A percentile compares a stretch with the other conserved stretches of the same genome.
phyloP scores from a whole-genome alignment of 495 filamentous ascomycete genomes.

The Friedmanniomyces simplex region DNA sequence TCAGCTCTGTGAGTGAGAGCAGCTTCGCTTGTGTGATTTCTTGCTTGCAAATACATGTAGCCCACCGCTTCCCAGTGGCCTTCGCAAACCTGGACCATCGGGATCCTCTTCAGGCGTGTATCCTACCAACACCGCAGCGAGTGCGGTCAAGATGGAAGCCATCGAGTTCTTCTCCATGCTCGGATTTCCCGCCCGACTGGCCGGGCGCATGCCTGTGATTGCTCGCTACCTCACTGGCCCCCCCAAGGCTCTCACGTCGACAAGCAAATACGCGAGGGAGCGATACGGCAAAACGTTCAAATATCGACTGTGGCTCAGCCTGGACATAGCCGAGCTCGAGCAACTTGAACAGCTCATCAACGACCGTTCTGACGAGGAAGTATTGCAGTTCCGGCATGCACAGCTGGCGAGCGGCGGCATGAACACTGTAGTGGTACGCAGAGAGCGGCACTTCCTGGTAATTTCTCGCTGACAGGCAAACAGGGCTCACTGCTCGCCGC shows the following conservation, averaged over 20 bases:
- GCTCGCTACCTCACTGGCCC: not conserved
- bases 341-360: not conserved
- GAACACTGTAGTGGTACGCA: not conserved
- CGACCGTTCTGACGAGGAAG: not conserved
- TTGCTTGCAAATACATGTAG: no score
- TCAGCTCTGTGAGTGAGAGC: no score
- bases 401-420: not conserved
- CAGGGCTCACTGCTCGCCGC: constrained; percentile 2
- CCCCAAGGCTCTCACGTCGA: not conserved
- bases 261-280: not conserved
- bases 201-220: not conserved
- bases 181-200: not conserved
- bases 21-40: not conserved
- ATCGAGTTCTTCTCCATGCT: not conserved
- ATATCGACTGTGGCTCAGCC: not conserved
- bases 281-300: not conserved
- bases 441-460: no score
- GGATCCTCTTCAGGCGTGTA: no score
- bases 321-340: not conserved
- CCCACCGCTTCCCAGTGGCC: no score
- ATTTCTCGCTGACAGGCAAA: no score
- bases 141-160: not conserved
- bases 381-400: not conserved
- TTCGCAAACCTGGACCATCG: no score
- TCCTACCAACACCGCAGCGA: no score